phyloP scores from a whole-genome alignment of 345 rosid genomes.

The Melaleuca quinquenervia region DNA sequence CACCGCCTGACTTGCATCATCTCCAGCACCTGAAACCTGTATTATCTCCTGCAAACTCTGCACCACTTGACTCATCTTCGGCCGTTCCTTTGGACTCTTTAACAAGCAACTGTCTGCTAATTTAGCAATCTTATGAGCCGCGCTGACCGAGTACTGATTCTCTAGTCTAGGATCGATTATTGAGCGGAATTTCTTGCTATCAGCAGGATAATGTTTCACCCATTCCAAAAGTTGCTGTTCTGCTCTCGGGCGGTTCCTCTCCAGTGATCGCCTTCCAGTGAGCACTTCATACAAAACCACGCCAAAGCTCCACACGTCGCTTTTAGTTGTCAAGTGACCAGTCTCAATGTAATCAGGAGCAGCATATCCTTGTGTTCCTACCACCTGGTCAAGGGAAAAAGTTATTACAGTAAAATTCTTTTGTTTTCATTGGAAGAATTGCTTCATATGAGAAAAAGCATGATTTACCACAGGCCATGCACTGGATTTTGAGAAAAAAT shows the following conservation, averaged over 20 bases:
- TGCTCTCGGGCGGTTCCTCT: constrained; percentile 49
- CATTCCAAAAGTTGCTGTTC: constrained; percentile 67
- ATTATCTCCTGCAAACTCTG: constrained; percentile 42
- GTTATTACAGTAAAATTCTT: background rate
- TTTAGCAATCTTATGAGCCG: constrained; percentile 54
- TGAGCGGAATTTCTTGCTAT: constrained; percentile 41
- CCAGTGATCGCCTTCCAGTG: constrained; percentile 65
- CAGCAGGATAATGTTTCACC: constrained; percentile 64
- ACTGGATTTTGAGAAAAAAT: background rate
- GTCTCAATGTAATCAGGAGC: constrained; percentile 88
- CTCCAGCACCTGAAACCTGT: constrained; percentile 9
- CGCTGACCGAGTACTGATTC: constrained; percentile 31
- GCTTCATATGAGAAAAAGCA: background rate
- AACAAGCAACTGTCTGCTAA: constrained; percentile 61
- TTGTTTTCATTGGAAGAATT: background rate
- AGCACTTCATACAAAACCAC: constrained; percentile 78
- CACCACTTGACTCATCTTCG: constrained; percentile 55
- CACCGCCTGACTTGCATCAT: constrained; percentile 1
- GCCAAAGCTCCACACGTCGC: constrained; percentile 90
- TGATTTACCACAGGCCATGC: too few relatives aligned
- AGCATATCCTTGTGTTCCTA: constrained; percentile 86
- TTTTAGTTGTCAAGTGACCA: constrained; percentile 61
- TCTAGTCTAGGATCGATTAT: constrained; percentile 64
- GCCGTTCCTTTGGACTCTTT: constrained; percentile 59
- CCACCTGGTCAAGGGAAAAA: constrained; percentile 31